Conservation (phyloP, 164 flowering plant genomes). For the Paratinospora sagittata region DNA sequence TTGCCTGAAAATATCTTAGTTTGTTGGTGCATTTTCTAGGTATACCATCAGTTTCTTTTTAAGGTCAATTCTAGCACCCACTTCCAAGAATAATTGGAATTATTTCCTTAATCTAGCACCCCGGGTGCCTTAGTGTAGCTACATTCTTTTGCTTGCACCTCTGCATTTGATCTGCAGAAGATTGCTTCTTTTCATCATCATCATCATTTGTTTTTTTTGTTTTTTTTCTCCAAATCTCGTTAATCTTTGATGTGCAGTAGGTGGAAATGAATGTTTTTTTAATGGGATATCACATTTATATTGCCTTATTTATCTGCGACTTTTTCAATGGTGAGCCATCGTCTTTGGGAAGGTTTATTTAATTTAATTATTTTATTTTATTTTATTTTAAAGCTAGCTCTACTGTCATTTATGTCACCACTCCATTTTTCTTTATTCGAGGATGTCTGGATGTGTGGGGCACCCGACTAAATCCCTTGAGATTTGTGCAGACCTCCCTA, state of each 20-base stretch:
- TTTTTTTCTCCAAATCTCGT: background rate
- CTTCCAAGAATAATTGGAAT: background rate
- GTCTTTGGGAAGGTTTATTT: background rate
- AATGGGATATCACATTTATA: background rate
- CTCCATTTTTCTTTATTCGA: too few relatives aligned
- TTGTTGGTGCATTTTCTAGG: background rate
- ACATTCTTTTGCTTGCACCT: background rate
- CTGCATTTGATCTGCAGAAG: background rate
- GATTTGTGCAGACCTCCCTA: too few relatives aligned
- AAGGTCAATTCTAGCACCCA: background rate
- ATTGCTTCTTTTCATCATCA: background rate
- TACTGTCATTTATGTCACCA: too few relatives aligned
- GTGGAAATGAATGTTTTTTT: background rate
- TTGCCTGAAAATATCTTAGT: background rate
- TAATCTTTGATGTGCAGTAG: background rate
- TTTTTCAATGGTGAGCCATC: background rate
- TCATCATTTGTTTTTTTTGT: too few relatives aligned
- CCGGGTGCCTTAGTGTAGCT: background rate
- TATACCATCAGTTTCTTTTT: background rate
- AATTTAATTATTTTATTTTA: too few relatives aligned
- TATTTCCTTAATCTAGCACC: background rate
- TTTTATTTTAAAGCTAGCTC: too few relatives aligned
- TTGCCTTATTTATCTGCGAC: background rate
- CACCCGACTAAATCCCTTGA: too few relatives aligned
- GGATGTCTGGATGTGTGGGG: too few relatives aligned